phyloP scores from a whole-genome alignment of 2,329 filamentous ascomycete genomes.

The Epicoccum sorghinum region DNA sequence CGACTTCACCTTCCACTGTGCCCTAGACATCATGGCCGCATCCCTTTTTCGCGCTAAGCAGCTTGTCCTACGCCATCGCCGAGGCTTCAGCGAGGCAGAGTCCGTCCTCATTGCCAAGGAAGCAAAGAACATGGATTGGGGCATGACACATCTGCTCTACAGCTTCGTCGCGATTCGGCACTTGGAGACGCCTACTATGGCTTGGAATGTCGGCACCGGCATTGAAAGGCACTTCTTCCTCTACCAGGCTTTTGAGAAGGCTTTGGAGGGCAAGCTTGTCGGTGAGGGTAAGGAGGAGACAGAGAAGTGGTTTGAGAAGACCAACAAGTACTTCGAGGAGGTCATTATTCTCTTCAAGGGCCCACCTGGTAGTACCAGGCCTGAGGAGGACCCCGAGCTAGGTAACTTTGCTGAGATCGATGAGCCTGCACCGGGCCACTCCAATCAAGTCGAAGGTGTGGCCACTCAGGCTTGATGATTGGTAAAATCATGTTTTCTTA shows the following conservation, averaged over 20 bases:
- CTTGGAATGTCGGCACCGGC: constrained; percentile 13
- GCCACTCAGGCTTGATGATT: not conserved
- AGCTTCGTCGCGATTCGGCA: constrained; percentile 8
- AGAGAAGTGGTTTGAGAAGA: constrained; percentile 1
- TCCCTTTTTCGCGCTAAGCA: constrained; percentile 1
- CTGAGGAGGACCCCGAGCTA: not conserved
- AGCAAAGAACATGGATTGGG: constrained; percentile 4
- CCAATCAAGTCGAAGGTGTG: too few relatives aligned
- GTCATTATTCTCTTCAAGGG: constrained; percentile 12
- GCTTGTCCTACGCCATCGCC: constrained; percentile 1
- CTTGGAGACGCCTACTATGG: constrained; percentile 9
- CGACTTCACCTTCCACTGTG: constrained; percentile 12
- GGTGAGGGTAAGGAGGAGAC: constrained; percentile 1
- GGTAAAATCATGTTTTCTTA: too few relatives aligned
- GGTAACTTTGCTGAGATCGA: constrained; percentile 1
- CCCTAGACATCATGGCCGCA: constrained; percentile 7
- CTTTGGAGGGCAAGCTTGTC: constrained; percentile 4
- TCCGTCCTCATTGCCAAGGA: constrained; percentile 2
- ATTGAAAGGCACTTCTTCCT: constrained; percentile 12
- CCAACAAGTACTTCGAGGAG: constrained; percentile 11
- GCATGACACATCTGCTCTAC: constrained; percentile 9
- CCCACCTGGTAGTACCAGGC: constrained; percentile 1
- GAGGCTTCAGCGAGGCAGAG: constrained; percentile 6
- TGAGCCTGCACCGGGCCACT: not conserved
- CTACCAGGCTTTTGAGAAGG: constrained; percentile 3